A percentile compares a stretch with the other conserved stretches of the same genome.
These are phyloP conservation scores for Lichina pygmaea DNA, from an alignment of 495 filamentous ascomycete genomes.

Conservation along the genomic window DNA sequence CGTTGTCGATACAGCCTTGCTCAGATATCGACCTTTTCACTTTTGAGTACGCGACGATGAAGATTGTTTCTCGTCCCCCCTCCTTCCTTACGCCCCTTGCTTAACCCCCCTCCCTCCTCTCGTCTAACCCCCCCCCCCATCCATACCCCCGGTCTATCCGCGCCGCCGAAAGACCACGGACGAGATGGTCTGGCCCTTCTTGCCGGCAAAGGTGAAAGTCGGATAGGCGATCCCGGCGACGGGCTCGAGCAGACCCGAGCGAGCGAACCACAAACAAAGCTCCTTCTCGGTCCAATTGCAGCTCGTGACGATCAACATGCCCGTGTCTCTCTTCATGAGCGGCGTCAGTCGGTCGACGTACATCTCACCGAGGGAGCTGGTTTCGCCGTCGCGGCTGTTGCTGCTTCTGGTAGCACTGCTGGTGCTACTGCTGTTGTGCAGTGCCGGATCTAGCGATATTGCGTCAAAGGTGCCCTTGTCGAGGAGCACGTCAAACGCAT, in stretches of 20 bases:
- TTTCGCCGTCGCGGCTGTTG: conserved; percentile 30
- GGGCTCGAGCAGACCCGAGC: too few relatives aligned
- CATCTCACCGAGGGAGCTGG: neutral
- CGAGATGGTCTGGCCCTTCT: conserved; percentile 61
- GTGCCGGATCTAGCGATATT: conserved; percentile 42
- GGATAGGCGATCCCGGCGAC: conserved; percentile 46
- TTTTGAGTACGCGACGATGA: too few relatives aligned
- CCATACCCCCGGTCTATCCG: neutral
- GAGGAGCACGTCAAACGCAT: conserved; percentile 54
- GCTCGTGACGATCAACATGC: conserved; percentile 62
- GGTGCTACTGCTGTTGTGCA: conserved; percentile 8
- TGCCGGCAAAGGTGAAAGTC: conserved; percentile 62
- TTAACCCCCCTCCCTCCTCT: too few relatives aligned
- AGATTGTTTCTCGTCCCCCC: too few relatives aligned
- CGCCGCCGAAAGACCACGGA: conserved; percentile 46
- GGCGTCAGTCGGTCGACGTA: conserved; percentile 38
- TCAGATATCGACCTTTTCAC: too few relatives aligned
- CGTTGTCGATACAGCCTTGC: too few relatives aligned
- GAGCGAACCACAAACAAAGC: conserved; percentile 16
- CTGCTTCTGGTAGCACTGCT: too few relatives aligned
- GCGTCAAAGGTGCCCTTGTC: conserved; percentile 98
- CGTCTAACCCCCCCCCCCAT: too few relatives aligned
- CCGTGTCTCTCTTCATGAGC: conserved; percentile 34
- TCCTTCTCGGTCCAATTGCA: conserved; percentile 97
- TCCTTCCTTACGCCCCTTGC: too few relatives aligned